These are phyloP conservation scores for Ogataea allantospora DNA, from an alignment of 805 yeast genomes.

Conservation along the genomic window DNA sequence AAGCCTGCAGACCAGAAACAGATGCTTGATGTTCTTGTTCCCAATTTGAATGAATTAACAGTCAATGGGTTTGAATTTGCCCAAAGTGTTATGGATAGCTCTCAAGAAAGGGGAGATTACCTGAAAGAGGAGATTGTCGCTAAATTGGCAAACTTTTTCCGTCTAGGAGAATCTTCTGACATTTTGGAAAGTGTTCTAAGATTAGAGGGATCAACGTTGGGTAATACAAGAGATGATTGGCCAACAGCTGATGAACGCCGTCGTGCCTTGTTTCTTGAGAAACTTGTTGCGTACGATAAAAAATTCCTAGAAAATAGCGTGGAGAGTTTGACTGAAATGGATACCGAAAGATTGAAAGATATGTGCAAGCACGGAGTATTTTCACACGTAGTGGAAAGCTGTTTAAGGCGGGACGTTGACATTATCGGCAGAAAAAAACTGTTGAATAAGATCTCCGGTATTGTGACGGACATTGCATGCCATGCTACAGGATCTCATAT, in stretches of 20 bases:
- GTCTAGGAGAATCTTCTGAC: constrained; percentile 36
- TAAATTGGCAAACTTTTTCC: constrained; percentile 45
- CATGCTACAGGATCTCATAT: constrained; percentile 91
- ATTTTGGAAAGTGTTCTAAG: constrained; percentile 68
- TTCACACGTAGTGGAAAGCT: constrained; percentile 80
- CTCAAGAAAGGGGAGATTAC: constrained; percentile 55
- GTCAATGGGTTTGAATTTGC: constrained; percentile 72
- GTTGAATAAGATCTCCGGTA: constrained; percentile 56
- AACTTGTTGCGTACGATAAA: constrained; percentile 65
- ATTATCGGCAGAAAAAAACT: constrained; percentile 58
- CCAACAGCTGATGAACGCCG: constrained; percentile 89
- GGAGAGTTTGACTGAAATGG: constrained; percentile 58
- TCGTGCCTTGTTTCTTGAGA: constrained; percentile 70
- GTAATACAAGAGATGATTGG: constrained; percentile 84
- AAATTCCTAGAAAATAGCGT: constrained; percentile 56
- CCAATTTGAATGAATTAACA: constrained; percentile 59
- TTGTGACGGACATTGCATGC: constrained; percentile 62
- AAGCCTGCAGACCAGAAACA: constrained; percentile 61
- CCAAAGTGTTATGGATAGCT: constrained; percentile 62
- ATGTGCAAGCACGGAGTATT: constrained; percentile 90
- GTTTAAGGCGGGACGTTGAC: constrained; percentile 48
- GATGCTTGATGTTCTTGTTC: constrained; percentile 63
- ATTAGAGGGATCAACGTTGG: constrained; percentile 68
- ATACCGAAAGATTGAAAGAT: constrained; percentile 58
- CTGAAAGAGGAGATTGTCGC: constrained; percentile 57